Conservation (phyloP, 257 asterid genomes). For the Buddleja alternifolia region DNA sequence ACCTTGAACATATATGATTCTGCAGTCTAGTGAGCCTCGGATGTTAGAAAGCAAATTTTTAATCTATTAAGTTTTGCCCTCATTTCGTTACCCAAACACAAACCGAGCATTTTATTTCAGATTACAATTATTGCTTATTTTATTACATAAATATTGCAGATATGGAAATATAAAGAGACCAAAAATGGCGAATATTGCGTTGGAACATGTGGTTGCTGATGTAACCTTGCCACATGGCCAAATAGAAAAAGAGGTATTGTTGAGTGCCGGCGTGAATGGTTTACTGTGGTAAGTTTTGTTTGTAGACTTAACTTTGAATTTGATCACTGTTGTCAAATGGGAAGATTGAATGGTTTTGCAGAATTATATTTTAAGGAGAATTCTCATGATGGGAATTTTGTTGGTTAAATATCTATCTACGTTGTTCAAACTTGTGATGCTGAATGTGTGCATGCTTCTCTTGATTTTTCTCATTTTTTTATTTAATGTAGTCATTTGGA, state of each 20-base stretch:
- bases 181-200: conserved; percentile 51
- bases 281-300: conserved; percentile 53
- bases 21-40: background rate
- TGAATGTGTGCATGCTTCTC: background rate
- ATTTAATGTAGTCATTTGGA: background rate
- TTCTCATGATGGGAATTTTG: conserved; percentile 15
- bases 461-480: background rate
- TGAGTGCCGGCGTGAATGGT: conserved; percentile 61
- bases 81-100: background rate
- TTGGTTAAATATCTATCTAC: background rate
- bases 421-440: conserved; percentile 3
- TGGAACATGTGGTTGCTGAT: conserved; percentile 61
- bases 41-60: background rate
- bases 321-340: background rate
- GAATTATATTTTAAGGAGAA: background rate
- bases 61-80: background rate
- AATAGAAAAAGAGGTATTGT: conserved; percentile 52
- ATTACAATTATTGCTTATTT: conserved; percentile 22
- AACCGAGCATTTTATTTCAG: background rate
- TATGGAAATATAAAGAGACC: conserved; percentile 69
- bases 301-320: background rate
- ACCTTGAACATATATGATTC: background rate
- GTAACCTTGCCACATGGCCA: conserved; percentile 57
- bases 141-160: conserved; percentile 39
- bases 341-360: background rate